Conservation (phyloP, 139 green algal genomes). For the Chlorella sorokiniana region DNA sequence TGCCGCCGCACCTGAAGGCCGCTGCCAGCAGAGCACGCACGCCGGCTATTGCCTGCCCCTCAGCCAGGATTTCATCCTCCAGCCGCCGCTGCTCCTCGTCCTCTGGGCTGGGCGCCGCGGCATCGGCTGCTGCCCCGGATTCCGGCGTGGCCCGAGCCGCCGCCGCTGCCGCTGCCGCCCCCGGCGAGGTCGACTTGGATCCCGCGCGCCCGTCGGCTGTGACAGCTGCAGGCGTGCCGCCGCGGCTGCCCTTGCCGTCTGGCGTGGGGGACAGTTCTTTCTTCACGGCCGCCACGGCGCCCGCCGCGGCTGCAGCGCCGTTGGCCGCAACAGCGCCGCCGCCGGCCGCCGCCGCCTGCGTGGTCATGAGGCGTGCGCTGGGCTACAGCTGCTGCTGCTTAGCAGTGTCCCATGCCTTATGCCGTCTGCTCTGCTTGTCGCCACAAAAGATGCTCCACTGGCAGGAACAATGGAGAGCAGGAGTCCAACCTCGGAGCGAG, state of each 20-base stretch:
- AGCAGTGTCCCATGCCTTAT: slow-evolving; percentile 2
- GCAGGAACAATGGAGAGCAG: too few species aligned
- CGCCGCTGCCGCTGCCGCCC: neutral
- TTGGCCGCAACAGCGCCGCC: neutral
- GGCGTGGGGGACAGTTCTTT: slow-evolving; percentile 5
- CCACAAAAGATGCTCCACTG: neutral
- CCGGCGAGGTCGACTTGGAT: neutral
- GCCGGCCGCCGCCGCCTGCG: slow-evolving; percentile 16
- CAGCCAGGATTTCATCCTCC: slow-evolving; percentile 36
- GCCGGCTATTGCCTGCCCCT: slow-evolving; percentile 34
- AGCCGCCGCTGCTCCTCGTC: slow-evolving; percentile 17
- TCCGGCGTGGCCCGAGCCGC: neutral
- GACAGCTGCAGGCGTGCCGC: neutral
- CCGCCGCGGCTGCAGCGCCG: neutral
- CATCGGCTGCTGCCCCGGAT: neutral
- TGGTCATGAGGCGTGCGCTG: slow-evolving; percentile 21
- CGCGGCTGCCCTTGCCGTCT: slow-evolving; percentile 21
- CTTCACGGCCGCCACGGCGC: neutral
- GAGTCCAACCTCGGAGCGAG: neutral
- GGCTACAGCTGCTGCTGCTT: neutral
- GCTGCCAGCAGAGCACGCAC: slow-evolving; percentile 46
- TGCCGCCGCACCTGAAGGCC: slow-evolving; percentile 39
- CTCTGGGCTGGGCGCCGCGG: slow-evolving; percentile 7
- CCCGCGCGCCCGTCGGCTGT: neutral
- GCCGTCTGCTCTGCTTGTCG: neutral